phyloP scores from a whole-genome alignment of 2,329 filamentous ascomycete species.

The Nothopassalora personata region DNA sequence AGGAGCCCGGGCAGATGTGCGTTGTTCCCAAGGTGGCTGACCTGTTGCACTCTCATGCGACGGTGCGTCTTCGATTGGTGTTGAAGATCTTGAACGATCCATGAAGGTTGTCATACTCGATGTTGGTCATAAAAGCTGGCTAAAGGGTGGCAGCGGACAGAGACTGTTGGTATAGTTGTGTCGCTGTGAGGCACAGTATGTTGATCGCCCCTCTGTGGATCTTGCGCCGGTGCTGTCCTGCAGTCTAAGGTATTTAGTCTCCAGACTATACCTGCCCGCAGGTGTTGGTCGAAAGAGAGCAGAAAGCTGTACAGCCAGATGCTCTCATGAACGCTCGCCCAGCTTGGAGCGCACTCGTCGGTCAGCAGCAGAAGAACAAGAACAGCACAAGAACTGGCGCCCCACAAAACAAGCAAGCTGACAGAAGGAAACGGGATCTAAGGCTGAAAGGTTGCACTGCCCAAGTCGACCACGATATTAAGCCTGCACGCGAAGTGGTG shows the following conservation, averaged over 20 bases:
- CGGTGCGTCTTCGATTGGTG: neutral
- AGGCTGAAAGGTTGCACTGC: conserved; percentile 2
- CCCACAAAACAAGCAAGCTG: neutral
- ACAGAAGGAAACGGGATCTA: neutral
- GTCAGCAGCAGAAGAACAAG: neutral
- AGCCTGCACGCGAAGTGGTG: neutral
- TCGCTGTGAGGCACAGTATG: neutral
- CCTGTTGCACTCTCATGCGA: neutral
- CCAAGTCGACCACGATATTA: neutral
- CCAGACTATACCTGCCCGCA: neutral
- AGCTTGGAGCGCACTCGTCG: neutral
- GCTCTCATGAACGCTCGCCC: neutral
- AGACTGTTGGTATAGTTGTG: neutral
- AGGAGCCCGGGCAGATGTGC: conserved; percentile 13
- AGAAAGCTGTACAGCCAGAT: neutral
- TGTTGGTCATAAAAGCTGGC: neutral
- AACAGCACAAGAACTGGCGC: neutral
- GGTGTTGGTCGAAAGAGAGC: neutral
- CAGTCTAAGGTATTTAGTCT: neutral
- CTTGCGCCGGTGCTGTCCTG: neutral
- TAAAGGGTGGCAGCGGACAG: neutral
- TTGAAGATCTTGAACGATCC: neutral
- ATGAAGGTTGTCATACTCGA: neutral
- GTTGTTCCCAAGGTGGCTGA: conserved; percentile 18
- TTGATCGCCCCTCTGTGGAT: neutral